Percentiles rank a stretch among this genome's conserved stretches.
Conservation (phyloP, 192 early-diverging fungal genomes). For the Mycoemilia scoparia region DNA sequence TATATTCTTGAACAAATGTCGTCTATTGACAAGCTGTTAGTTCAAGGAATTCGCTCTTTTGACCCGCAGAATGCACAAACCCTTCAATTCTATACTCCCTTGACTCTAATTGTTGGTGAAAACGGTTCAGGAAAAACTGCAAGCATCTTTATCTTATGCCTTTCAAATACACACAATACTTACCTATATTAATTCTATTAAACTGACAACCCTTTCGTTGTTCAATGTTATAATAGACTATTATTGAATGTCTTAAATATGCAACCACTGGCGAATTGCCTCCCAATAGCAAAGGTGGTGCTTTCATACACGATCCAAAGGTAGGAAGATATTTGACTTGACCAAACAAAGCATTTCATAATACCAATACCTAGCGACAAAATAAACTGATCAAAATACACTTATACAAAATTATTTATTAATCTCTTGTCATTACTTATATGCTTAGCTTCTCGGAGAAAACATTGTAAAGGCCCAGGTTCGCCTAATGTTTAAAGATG, state of each 20-base stretch:
- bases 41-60: constrained; percentile 86
- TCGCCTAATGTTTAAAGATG: constrained; percentile 65
- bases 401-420: background rate
- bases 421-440: constrained; percentile 9
- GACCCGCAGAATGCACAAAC: constrained; percentile 47
- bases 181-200: background rate
- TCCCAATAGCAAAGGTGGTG: constrained; percentile 67
- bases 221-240: too few relatives aligned
- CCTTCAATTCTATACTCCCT: constrained; percentile 73
- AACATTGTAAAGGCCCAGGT: constrained; percentile 83
- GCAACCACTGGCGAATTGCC: constrained; percentile 81
- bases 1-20: constrained; percentile 26
- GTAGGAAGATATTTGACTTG: constrained; percentile 10
- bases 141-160: too few relatives aligned
- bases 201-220: background rate
- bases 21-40: constrained; percentile 46
- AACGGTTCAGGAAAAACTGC: constrained; percentile 96
- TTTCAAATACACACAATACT: too few relatives aligned
- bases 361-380: background rate
- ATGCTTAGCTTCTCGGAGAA: constrained; percentile 37
- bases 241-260: constrained; percentile 95
- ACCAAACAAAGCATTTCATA: background rate
- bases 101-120: constrained; percentile 89
- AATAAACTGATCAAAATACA: background rate
- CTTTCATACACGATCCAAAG: constrained; percentile 92